A percentile compares a stretch with the other conserved stretches of the same genome.
phyloP scores from a whole-genome alignment of 495 filamentous ascomycete genomes.

The Hyaloscypha finlandica region DNA sequence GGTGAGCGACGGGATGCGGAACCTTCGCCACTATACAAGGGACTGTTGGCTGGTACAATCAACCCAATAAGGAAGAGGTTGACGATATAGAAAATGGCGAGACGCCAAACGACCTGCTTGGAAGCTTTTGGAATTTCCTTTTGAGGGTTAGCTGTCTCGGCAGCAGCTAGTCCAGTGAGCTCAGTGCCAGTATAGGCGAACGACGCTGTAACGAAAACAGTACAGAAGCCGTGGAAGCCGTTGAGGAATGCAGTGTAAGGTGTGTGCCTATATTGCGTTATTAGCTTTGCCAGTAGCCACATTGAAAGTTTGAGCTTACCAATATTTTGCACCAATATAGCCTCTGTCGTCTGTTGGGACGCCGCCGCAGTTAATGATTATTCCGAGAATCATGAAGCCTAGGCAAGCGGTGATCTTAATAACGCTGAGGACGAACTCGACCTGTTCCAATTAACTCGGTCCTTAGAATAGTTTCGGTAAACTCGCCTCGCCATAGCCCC shows the following conservation, averaged over 20 bases:
- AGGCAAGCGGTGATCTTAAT: slow-evolving; percentile 85
- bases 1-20: slow-evolving; percentile 59
- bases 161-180: slow-evolving; percentile 84
- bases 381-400: slow-evolving; percentile 86
- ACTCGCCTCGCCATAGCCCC: slow-evolving; percentile 78
- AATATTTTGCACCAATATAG: slow-evolving; percentile 82
- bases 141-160: slow-evolving; percentile 80
- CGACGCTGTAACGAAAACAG: slow-evolving; percentile 66
- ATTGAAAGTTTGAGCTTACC: slow-evolving; percentile 49
- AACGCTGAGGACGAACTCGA: slow-evolving; percentile 82
- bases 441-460: slow-evolving; percentile 33
- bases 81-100: slow-evolving; percentile 80
- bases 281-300: not conserved
- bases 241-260: slow-evolving; percentile 59
- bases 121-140: slow-evolving; percentile 77
- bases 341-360: slow-evolving; percentile 52
- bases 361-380: slow-evolving; percentile 79
- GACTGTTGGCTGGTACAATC: slow-evolving; percentile 43
- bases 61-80: slow-evolving; percentile 62
- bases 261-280: not conserved
- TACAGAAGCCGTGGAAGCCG: slow-evolving; percentile 68
- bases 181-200: slow-evolving; percentile 93
- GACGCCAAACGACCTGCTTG: slow-evolving; percentile 82
- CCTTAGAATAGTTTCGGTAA: not conserved
- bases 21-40: slow-evolving; percentile 58